Base-by-base conservation (phyloP, 164 flowering plant genomes). In the Amborella trichopoda region DNA sequence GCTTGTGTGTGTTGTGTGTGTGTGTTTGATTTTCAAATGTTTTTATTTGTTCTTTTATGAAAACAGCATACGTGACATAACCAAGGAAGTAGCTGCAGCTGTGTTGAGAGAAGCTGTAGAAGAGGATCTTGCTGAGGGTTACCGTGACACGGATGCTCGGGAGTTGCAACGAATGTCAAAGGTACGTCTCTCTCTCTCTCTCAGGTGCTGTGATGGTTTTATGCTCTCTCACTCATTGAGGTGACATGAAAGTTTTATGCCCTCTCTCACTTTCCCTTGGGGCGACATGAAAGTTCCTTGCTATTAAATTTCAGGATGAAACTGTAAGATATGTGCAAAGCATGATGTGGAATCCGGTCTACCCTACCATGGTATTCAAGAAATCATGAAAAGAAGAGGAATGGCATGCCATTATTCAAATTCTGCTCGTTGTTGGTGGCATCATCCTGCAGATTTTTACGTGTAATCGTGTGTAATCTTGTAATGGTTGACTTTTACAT, bases 111-210 rank as follows among this genome's bases (percentile, higher is more conserved):
- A 93, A 78, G 99, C 96, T 40, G 61, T 84, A 43, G 68, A 66
- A 60, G 99, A 93, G 59, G 95, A 83, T 55, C 72, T 93, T 14
- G 99, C 85, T 5, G 95, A 88, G 67, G 99, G 96, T 38, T 85
- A 93, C 60, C 93, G 96, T 44, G 94, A 71, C 28, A 73, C 88
- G 81, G 94, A 83, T 70, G 74, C 75, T 28, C 76, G 87, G 53
- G 96, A 93, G 58, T 74, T 93, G 23, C 54, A 38, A 27, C 82
- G 64, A 64, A 76, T 88, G 45, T 65, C 18, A 47, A 55, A 66
- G 84, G 95, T 83, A 59, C 20, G 9, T 48, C 6, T 28, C 4
- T 33, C 51, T 6, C 22, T 44, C 32, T 24, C 21, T 26, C 27
- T 6, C 23, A 23, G n/a, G 18, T 18, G 28, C 22, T 27, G 5